These are phyloP conservation scores for Umbelopsis isabellina DNA, from an alignment of 192 early-diverging fungal genomes.

Conservation along the genomic window DNA sequence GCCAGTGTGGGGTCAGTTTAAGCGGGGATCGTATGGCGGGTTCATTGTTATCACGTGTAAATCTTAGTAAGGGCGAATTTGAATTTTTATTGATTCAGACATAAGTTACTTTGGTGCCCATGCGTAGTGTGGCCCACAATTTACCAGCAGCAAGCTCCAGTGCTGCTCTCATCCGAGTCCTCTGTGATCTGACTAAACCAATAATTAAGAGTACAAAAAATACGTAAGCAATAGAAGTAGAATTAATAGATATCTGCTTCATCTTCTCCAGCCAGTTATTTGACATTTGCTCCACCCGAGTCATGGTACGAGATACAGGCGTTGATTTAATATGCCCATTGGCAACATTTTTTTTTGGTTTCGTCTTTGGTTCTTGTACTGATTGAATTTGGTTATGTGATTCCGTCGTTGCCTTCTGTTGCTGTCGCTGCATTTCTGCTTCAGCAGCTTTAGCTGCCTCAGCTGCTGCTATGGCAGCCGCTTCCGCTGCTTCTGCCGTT, in stretches of 20 bases:
- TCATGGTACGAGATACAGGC: background rate
- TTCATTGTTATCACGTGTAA: slow-evolving; percentile 22
- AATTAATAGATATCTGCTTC: slow-evolving; percentile 11
- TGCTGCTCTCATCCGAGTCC: slow-evolving; percentile 6
- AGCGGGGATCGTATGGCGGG: background rate
- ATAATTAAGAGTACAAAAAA: slow-evolving; percentile 8
- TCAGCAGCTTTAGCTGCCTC: slow-evolving; percentile 12
- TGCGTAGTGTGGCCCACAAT: slow-evolving; percentile 40
- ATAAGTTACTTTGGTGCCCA: slow-evolving; percentile 48
- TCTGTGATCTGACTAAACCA: slow-evolving; percentile 6
- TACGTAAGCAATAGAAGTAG: slow-evolving; percentile 7
- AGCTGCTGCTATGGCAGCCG: background rate
- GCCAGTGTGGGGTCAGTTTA: background rate
- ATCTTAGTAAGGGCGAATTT: background rate
- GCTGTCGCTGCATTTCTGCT: slow-evolving; percentile 22
- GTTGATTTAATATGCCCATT: slow-evolving; percentile 5
- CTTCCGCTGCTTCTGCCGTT: slow-evolving; percentile 1
- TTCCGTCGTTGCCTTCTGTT: slow-evolving; percentile 7
- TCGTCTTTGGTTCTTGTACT: background rate
- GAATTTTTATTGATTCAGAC: slow-evolving; percentile 22
- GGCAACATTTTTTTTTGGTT: background rate
- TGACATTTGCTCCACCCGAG: background rate
- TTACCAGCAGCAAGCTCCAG: slow-evolving; percentile 24
- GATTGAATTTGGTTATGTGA: background rate
- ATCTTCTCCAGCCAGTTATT: background rate